Evolutionary conservation across 805 yeast species (phyloP), one percentile per base, ranked within the genome.

Genomic region (Candida arabinofermentans): DNA sequence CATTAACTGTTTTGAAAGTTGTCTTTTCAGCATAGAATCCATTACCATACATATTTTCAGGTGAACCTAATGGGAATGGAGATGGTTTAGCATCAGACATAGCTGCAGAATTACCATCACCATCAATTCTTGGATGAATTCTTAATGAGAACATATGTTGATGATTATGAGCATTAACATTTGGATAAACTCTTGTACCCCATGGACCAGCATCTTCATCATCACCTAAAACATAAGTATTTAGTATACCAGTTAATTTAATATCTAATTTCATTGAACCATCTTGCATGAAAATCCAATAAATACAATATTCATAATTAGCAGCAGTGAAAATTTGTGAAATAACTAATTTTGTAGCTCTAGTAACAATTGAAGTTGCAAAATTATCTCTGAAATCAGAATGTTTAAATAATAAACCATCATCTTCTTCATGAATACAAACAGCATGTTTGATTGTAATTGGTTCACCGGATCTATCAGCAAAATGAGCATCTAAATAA

Each of bases 301-400:
- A 85, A 59, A 85, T 70, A 67, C 89, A 82, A 71, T 85, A 85
- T 69, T 85, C 95, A 61, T 83, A 83, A 72, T 86, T 85, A 37
- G 90, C 88, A 54, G 91, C 91, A 37, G 95, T 85, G 69, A 85
- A 85, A 59, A 85, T 82, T 66, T 85, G 91, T 19, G 90, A 83
- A 42, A 86, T 69, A 44, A 84, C 74, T 63, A 85, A 73, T 63
- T 75, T 80, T 53, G 83, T 81, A 38, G 88, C 84, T 68, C 95
- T 77, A 39, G 88, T 80, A 47, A 79, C 83, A 51, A 84, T 75
- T 27, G 84, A 76, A 41, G 91, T 85, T 48, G 78, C 79, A 65
- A 82, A 83, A 58, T 73, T 77, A 62, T 85, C 91, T 71, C 93
- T 77, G 70, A 82, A 85, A 66, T 85, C 91, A 43, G 91, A 83